Base-by-base conservation (phyloP, 2,329 filamentous ascomycete genomes). In the Colletotrichum graminicola region DNA sequence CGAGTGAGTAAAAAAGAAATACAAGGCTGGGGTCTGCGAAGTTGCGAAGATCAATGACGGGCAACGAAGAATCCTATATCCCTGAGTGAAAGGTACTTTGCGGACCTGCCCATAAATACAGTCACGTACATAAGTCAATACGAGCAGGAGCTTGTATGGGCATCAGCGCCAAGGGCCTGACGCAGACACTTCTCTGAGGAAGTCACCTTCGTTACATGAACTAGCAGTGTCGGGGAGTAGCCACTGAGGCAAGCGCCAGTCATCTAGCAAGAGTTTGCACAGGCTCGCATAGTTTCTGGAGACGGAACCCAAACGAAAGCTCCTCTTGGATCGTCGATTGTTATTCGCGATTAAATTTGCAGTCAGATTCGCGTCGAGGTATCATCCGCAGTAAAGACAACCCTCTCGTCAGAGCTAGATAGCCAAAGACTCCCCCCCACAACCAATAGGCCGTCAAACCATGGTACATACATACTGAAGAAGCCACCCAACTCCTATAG, bases 401-500 rank as follows among this genome's bases (percentile, higher is more conserved):
- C 29, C 45, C 65, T 71, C 69, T 47, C 41, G 51, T 47, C 59
- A 32, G 60, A 63, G 29, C 52, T 60, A 60, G 68, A 49, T n/a
- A 59, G 34, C 65, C 65, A 64, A 56, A 63, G 45, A 68, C 66
- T 60, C 69, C 69, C 69, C n/a, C 68, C 69, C 34, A n/a, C 57
- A 26, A 23, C 59, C 47, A 23, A 49, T 21, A 29, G 64, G 68
- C 12, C 52, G 23, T 54, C 39, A 60, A 52, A 68, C 59, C 59
- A 29, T 60, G 43, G 43, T 39, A 71, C 64, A 43, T 41, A 62
- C 43, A 39, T 18, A 45, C 26, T 52, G 43, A 71, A 41, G 45
- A 62, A 59, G 65, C 69, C 52, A 45, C 65, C 65, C 65, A 52
- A 71, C 69, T 71, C 69, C 69, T 68, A 47, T 60, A 55, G 34